Base-by-base conservation (phyloP, 495 filamentous ascomycete genomes). In the Gamarada debralockiae region DNA sequence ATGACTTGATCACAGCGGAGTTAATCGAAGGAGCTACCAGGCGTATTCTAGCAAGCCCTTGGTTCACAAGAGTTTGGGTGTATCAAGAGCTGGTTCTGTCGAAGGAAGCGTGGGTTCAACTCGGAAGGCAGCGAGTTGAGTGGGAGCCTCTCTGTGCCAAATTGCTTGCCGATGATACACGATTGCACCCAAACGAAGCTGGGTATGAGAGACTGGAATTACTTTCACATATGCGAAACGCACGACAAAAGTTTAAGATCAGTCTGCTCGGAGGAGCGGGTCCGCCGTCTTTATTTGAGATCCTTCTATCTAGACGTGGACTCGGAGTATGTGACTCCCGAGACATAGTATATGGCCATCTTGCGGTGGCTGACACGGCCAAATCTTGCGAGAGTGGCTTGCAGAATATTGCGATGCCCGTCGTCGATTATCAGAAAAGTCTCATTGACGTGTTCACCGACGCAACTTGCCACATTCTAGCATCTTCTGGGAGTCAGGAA, bases 71-170 rank as follows among this genome's bases (percentile, higher is more conserved):
- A 6, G 50, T 48, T 4, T 60, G 57, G 57, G 48, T 60, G 21
- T 50, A 57, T 38, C 57, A 60, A n/a, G 57, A 60, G 50, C n/a
- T 60, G 29, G 47, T 57, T 9, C 48, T 57, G 22, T 60, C 57
- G 0, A 38, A 34, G 18, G 23, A 40, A 3, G 45, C 53, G 6
- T 59, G 53, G 57, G 53, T 60, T 3, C 57, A 60, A 23, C 56
- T 52, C 34, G 57, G 57, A 8, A 3, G n/a, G 10, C 23, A 12
- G 0, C 43, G 54, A 13, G 54, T 58, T 8, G 25, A 55, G 12
- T 58, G 57, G 57, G 12, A 29, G 1, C 21, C 45, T 21, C 34
- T 60, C 20, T 60, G 44, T 33, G 12, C 31, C n/a, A n/a, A 9
- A 27, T 23, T 9, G 6, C 3, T n/a, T 8, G 31, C 31, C 8